Conservation (phyloP, 164 flowering plant species). For the Buxus sempervirens region DNA sequence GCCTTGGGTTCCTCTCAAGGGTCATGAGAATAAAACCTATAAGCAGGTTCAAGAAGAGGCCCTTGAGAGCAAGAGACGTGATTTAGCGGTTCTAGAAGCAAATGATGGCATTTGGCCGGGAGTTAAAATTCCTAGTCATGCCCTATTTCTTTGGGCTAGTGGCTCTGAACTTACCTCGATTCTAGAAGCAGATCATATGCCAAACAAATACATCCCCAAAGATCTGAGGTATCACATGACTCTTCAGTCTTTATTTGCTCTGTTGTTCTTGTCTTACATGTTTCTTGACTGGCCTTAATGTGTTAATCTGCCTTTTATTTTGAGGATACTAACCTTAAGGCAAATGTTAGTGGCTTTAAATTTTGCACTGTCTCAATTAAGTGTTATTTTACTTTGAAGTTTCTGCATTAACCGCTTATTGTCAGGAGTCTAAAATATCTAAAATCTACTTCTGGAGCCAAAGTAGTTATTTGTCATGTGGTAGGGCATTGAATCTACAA, state of each 20-base stretch:
- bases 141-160: constrained; percentile 94
- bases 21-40: constrained; percentile 72
- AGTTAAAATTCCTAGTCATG: constrained; percentile 79
- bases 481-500: too few relatives aligned
- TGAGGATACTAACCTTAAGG: not conserved
- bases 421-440: too few relatives aligned
- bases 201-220: constrained; percentile 88
- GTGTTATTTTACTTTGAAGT: too few relatives aligned
- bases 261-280: not conserved
- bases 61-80: constrained; percentile 78
- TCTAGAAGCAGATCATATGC: constrained; percentile 88
- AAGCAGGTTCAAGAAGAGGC: constrained; percentile 93
- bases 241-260: not conserved
- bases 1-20: constrained; percentile 92
- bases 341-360: too few relatives aligned
- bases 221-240: constrained; percentile 59
- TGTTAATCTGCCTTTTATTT: not conserved
- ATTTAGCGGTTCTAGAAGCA: constrained; percentile 78
- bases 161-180: constrained; percentile 79
- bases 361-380: too few relatives aligned
- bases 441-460: too few relatives aligned
- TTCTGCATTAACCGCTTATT: too few relatives aligned
- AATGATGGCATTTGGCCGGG: constrained; percentile 96
- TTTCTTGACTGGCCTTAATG: not conserved
- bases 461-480: too few relatives aligned